A percentile compares a stretch with the other conserved stretches of the same genome.
These are phyloP conservation scores for Thyridium curvatum DNA, from an alignment of 2,329 filamentous ascomycete genomes.

Conservation along the genomic window DNA sequence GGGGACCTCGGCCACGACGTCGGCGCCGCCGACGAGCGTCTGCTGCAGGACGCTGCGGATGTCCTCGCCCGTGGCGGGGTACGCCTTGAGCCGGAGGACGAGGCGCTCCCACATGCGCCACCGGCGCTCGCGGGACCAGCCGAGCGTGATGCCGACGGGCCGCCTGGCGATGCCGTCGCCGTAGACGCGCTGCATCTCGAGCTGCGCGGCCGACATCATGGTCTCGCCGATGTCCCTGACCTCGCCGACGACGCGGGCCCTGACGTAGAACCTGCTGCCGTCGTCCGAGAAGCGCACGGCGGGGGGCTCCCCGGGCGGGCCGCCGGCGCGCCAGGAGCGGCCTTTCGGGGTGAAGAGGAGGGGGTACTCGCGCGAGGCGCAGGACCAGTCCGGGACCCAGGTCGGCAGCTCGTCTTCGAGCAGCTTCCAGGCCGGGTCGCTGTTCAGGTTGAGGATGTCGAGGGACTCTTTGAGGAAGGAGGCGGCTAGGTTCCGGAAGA, in stretches of 20 bases:
- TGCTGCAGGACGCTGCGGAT: slow-evolving; percentile 1
- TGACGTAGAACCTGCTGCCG: not conserved
- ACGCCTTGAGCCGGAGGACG: not conserved
- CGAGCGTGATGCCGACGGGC: not conserved
- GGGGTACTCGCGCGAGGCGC: not conserved
- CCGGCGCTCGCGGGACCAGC: not conserved
- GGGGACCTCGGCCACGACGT: too few relatives aligned
- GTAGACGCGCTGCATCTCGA: not conserved
- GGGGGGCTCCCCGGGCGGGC: not conserved
- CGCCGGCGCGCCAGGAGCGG: not conserved
- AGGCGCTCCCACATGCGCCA: slow-evolving; percentile 3
- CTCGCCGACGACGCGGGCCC: not conserved
- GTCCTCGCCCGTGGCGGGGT: slow-evolving; percentile 2
- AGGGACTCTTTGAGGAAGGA: slow-evolving; percentile 1
- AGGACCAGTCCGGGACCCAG: slow-evolving; percentile 2
- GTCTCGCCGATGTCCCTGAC: slow-evolving; percentile 1
- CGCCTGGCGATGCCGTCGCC: not conserved
- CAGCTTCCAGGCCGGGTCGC: slow-evolving; percentile 1
- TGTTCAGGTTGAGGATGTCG: not conserved
- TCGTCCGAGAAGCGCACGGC: not conserved
- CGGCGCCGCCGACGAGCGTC: not conserved
- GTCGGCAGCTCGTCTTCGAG: not conserved
- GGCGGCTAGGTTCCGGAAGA: not conserved
- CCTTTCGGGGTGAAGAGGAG: not conserved
- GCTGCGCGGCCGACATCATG: not conserved